Evolutionary conservation across 139 green algal genomes (phyloP).

Genomic region (Picochlorum sp.): DNA sequence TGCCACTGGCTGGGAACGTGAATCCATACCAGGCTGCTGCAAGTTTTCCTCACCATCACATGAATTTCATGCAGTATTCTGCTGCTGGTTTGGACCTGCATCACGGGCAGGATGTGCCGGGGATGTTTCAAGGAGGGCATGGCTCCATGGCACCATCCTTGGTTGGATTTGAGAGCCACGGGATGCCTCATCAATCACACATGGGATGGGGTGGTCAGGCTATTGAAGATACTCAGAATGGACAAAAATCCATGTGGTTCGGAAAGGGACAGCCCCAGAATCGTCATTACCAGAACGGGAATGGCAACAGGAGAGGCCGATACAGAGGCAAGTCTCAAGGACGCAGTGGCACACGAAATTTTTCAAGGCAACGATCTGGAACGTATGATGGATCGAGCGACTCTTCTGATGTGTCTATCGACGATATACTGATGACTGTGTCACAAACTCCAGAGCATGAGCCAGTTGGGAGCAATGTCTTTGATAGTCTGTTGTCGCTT

Average conservation of each 20-base stretch:
- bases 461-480: constrained; percentile 42
- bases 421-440: constrained; percentile 11
- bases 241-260: constrained; percentile 58
- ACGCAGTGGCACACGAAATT: constrained; percentile 1
- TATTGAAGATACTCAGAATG: constrained; percentile 36
- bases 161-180: neutral
- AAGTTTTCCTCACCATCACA: constrained; percentile 1
- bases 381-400: constrained; percentile 6
- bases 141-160: too few relatives aligned
- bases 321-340: constrained; percentile 26
- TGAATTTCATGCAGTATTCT: neutral
- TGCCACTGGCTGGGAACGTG: neutral
- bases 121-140: too few relatives aligned
- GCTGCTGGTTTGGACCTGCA: too few relatives aligned
- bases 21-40: neutral
- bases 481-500: constrained; percentile 57
- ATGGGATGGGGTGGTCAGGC: constrained; percentile 60
- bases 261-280: constrained; percentile 29
- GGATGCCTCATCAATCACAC: neutral
- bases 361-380: neutral
- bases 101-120: too few relatives aligned
- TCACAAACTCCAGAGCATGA: constrained; percentile 22
- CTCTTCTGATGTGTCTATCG: constrained; percentile 24
- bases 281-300: neutral
- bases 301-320: constrained; percentile 4